These are phyloP conservation scores for Acrodontium crateriforme DNA, from an alignment of 2,329 filamentous ascomycete species.

Conservation along the genomic window DNA sequence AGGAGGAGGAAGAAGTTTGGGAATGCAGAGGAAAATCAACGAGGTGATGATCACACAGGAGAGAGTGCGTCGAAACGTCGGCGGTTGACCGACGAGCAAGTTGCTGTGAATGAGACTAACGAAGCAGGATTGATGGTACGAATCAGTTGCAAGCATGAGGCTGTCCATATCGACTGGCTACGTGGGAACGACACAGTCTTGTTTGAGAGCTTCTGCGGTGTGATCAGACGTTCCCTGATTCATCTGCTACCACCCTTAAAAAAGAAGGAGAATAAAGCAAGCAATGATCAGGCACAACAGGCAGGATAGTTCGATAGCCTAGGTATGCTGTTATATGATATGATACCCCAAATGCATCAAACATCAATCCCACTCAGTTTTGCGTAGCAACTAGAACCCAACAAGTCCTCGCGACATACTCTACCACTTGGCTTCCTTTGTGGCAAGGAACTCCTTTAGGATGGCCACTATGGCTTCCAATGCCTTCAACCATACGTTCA, in stretches of 20 bases:
- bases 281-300: background rate
- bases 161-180: constrained; percentile 50
- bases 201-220: constrained; percentile 80
- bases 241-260: no score
- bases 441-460: constrained; percentile 49
- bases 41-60: constrained; percentile 9
- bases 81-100: constrained; percentile 12
- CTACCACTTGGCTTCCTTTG: constrained; percentile 33
- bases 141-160: constrained; percentile 23
- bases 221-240: no score
- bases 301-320: background rate
- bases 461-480: constrained; percentile 69
- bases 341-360: no score
- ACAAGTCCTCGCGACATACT: background rate
- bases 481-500: constrained; percentile 60
- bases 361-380: no score
- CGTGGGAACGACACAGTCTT: constrained; percentile 59
- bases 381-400: no score
- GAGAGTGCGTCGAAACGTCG: no score
- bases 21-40: constrained; percentile 18
- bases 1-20: constrained; percentile 41
- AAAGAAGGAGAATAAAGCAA: background rate
- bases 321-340: no score
- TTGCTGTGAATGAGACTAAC: constrained; percentile 22
- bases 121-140: constrained; percentile 27